Percentiles rank a stretch among this genome's conserved stretches.
Evolutionary conservation across 2,329 filamentous ascomycete species (phyloP).

Genomic region (Aotearoamyces nothofagi): DNA sequence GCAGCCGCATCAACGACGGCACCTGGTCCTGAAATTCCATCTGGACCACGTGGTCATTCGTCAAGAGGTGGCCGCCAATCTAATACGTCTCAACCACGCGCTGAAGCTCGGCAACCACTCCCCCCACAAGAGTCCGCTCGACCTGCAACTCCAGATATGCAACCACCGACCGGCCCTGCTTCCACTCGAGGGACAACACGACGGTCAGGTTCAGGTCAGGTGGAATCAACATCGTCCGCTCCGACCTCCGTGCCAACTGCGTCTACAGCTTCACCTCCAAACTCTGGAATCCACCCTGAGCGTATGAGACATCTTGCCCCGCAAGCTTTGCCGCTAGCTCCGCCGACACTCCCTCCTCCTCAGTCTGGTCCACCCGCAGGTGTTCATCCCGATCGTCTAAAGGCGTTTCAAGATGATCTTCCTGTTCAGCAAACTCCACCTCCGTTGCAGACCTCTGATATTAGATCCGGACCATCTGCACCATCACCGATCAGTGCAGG

Average conservation of each 20-base stretch:
- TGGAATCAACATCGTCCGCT: constrained; percentile 2
- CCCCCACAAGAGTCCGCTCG: constrained; percentile 5
- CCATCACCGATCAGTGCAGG: constrained; percentile 13
- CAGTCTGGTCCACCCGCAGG: constrained; percentile 14
- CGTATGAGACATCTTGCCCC: constrained; percentile 30
- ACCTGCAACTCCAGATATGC: constrained; percentile 17
- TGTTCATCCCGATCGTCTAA: constrained; percentile 19
- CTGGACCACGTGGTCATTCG: constrained; percentile 38
- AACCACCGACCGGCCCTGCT: constrained; percentile 20
- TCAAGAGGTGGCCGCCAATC: constrained; percentile 20
- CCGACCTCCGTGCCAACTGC: constrained; percentile 3
- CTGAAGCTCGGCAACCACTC: constrained; percentile 7
- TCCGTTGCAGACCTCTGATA: constrained; percentile 19
- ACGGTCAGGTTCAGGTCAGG: constrained; percentile 13
- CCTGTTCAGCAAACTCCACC: constrained; percentile 5
- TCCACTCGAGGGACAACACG: constrained; percentile 13
- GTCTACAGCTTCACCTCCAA: constrained; percentile 12
- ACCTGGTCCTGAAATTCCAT: constrained; percentile 31
- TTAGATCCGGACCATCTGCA: constrained; percentile 18
- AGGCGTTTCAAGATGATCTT: constrained; percentile 10
- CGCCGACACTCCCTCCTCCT: constrained; percentile 18
- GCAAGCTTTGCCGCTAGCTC: constrained; percentile 16
- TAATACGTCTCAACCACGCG: not conserved
- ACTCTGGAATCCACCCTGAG: constrained; percentile 31
- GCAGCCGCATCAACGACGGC: too few relatives aligned